Conservation (phyloP, 805 yeast genomes). For the Candida cerambycidarum region DNA sequence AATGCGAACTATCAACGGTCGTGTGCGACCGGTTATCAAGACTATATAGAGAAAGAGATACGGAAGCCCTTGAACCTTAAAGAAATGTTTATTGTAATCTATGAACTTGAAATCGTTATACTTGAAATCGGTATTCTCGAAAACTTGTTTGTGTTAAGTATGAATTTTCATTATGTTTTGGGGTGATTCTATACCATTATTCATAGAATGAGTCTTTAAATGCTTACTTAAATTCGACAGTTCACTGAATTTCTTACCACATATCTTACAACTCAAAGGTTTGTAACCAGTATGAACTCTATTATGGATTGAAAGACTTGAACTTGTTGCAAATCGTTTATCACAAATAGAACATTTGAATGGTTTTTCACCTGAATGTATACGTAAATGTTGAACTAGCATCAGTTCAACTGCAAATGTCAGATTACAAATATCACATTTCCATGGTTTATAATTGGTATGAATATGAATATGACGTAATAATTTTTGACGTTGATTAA, state of each 20-base stretch:
- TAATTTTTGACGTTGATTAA: conserved; percentile 82
- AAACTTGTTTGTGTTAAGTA: too few species aligned
- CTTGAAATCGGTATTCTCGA: too few species aligned
- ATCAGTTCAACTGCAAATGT: conserved; percentile 75
- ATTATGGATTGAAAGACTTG: conserved; percentile 78
- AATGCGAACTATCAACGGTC: conserved; percentile 1
- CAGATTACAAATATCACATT: conserved; percentile 68
- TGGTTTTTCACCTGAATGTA: conserved; percentile 90
- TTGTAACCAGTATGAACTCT: conserved; percentile 90
- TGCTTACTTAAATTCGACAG: conserved; percentile 88
- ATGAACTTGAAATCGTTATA: too few species aligned
- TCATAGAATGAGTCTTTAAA: conserved; percentile 64
- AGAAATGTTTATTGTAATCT: too few species aligned
- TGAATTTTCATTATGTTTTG: too few species aligned
- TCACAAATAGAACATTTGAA: conserved; percentile 70
- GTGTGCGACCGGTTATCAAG: not conserved
- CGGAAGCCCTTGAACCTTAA: too few species aligned
- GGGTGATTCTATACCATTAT: not conserved
- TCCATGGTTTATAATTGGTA: conserved; percentile 78
- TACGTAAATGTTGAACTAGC: conserved; percentile 77
- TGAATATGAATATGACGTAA: conserved; percentile 86
- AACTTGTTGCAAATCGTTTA: conserved; percentile 77
- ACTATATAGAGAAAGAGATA: too few species aligned
- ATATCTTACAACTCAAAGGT: conserved; percentile 77
- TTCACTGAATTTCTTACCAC: conserved; percentile 84